Evolutionary conservation across 1,284 basidiomycete genomes (phyloP).

Genomic region (Inonotus hispidus): DNA sequence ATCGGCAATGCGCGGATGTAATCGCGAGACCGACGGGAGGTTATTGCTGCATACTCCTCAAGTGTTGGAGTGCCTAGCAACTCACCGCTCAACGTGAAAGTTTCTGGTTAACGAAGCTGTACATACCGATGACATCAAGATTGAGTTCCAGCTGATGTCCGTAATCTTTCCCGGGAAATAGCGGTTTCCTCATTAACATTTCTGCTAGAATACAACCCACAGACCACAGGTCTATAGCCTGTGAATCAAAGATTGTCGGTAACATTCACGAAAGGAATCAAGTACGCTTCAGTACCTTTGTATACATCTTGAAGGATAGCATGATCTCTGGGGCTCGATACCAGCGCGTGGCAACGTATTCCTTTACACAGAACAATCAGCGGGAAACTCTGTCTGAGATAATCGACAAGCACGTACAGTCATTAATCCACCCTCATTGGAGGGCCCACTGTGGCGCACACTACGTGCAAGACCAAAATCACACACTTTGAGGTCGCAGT

Average conservation of each 20-base stretch:
- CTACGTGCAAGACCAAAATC: slow-evolving; percentile 98
- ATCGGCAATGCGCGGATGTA: slow-evolving; percentile 99
- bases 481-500: slow-evolving; percentile 97
- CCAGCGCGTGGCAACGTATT: slow-evolving; percentile 96
- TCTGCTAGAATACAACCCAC: slow-evolving; percentile 98
- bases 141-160: slow-evolving; percentile 99
- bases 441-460: slow-evolving; percentile 51
- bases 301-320: slow-evolving; percentile 94
- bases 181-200: slow-evolving; percentile 93
- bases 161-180: slow-evolving; percentile 98
- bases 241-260: slow-evolving; percentile 43
- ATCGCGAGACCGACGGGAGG: slow-evolving; percentile 64
- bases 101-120: slow-evolving; percentile 33
- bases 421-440: slow-evolving; percentile 52
- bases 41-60: slow-evolving; percentile 13
- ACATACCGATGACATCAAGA: slow-evolving; percentile 91
- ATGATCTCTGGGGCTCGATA: slow-evolving; percentile 97
- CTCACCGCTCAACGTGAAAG: slow-evolving; percentile 67
- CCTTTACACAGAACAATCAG: slow-evolving; percentile 66
- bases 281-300: slow-evolving; percentile 33
- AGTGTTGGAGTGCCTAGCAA: slow-evolving; percentile 40
- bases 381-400: background rate
- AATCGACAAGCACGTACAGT: slow-evolving; percentile 42
- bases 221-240: slow-evolving; percentile 95
- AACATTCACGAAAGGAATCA: slow-evolving; percentile 3